Percentiles rank a stretch among this genome's conserved stretches.
Conservation (phyloP, 371 early-diverging fungal species). For the Syncephalis plumigaleata region DNA sequence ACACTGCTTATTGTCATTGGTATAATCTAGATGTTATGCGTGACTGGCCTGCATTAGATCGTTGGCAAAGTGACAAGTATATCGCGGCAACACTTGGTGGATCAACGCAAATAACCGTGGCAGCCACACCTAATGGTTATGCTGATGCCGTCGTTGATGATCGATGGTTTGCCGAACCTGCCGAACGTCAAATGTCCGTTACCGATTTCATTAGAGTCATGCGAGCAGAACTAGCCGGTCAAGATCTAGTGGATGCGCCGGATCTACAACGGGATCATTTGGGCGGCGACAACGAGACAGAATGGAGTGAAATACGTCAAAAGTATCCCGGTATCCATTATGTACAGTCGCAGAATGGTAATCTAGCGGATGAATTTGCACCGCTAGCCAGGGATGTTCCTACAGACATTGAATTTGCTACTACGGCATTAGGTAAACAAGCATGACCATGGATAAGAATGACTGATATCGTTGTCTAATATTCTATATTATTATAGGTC, state of each 20-base stretch:
- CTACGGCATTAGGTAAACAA: background rate
- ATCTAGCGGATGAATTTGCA: constrained; percentile 30
- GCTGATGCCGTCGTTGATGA: constrained; percentile 47
- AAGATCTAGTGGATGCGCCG: no score
- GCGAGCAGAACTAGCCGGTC: no score
- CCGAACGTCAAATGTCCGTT: constrained; percentile 39
- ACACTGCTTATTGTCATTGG: no score
- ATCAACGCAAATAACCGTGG: constrained; percentile 29
- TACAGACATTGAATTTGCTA: constrained; percentile 31
- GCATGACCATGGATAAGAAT: no score
- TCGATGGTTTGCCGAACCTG: constrained; percentile 46
- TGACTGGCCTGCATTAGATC: constrained; percentile 36
- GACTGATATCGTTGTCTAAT: no score
- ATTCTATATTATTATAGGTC: constrained; percentile 6
- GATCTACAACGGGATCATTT: no score
- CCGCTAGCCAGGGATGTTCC: constrained; percentile 38
- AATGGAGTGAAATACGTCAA: constrained; percentile 1
- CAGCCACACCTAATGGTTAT: constrained; percentile 29
- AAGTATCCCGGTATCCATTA: constrained; percentile 22
- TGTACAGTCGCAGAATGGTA: constrained; percentile 52
- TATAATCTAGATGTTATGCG: constrained; percentile 5
- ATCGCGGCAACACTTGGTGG: constrained; percentile 22
- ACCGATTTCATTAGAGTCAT: constrained; percentile 20
- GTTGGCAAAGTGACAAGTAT: constrained; percentile 36
- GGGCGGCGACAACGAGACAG: constrained; percentile 7